Evolutionary conservation across 2,329 filamentous ascomycete genomes (phyloP), one percentile per base, ranked within the genome.

Genomic region (Aspergillus nomiae): DNA sequence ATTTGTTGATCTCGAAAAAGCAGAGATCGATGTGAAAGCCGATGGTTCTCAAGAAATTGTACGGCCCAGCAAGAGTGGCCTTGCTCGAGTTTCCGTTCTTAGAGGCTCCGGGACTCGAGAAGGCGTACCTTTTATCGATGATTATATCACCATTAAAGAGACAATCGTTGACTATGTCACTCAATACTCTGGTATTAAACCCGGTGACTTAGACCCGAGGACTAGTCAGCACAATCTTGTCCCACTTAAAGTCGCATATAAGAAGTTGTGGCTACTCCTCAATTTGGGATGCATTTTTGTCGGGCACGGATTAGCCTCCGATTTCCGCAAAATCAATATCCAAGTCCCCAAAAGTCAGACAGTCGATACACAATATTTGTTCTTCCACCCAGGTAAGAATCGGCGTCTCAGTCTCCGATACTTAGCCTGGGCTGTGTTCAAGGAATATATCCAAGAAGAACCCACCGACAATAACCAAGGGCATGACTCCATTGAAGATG

Each of bases 291-390:
- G 93, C 79, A 88, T 92, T 66, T 99, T 99, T 75, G 86, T 99
- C 6, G 95, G 95, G 2, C 95, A 99, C 73, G 94, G 94, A 4
- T 84, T 99, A 48, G 92, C 92, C 69, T 94, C 95, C 70, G 95
- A 99, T 78, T 98, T 99, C 80, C 92, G 95, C 59, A 96, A 96
- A 61, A 96, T 97, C 79, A 99, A 99, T 77, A 97, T 99, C 61
- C 92, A 97, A 76, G 91, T 99, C 0, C 95, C 96, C 1, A 92
- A 90, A 74, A 79, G 87, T 4, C 95, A 99, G 76, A 90, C 97
- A 41, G 92, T 99, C 60, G 95, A 99, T 78, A 99, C 96, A 0
- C 93, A 94, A 69, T 90, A 96, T 67, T 84, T 97, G 1, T 98
- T 96, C 81, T 96, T 91, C 78, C 88, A 96, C 63, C 88, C 90